Percentiles rank a stretch among this genome's conserved stretches.
Evolutionary conservation across 768 basidiomycete species (phyloP).

Genomic region (Gautieria morchelliformis): DNA sequence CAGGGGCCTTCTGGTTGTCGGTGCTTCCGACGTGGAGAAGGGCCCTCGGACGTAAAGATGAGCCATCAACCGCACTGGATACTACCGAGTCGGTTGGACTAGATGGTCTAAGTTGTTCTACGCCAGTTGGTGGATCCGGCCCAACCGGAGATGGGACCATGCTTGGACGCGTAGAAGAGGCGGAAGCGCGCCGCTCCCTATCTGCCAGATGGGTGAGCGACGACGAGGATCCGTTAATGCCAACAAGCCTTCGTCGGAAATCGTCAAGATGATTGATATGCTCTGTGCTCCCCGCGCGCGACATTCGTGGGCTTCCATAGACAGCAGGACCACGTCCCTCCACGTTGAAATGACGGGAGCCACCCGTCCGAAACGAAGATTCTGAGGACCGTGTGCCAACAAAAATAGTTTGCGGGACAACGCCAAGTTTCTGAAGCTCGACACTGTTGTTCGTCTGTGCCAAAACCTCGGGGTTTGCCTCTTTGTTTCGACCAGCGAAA

Average conservation of each 20-base stretch:
- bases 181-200: conserved; percentile 35
- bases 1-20: conserved; percentile 79
- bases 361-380: not conserved
- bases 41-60: conserved; percentile 45
- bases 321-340: conserved; percentile 17
- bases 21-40: conserved; percentile 60
- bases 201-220: conserved; percentile 43
- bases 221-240: conserved; percentile 62
- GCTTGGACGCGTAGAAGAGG: conserved; percentile 26
- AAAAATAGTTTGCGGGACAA: conserved; percentile 89
- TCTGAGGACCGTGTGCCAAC: conserved; percentile 31
- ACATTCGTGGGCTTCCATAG: conserved; percentile 39
- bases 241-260: conserved; percentile 62
- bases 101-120: conserved; percentile 42
- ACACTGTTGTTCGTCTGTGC: conserved; percentile 58
- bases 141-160: conserved; percentile 18
- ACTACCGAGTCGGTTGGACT: conserved; percentile 81
- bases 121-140: conserved; percentile 21
- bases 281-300: conserved; percentile 41
- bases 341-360: not conserved
- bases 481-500: conserved; percentile 57
- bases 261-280: conserved; percentile 64
- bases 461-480: conserved; percentile 48
- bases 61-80: conserved; percentile 55
- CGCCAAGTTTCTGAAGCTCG: conserved; percentile 78